These are phyloP conservation scores for Trichoderma sp. DNA, from an alignment of 2,329 filamentous ascomycete species.

Conservation along the genomic window DNA sequence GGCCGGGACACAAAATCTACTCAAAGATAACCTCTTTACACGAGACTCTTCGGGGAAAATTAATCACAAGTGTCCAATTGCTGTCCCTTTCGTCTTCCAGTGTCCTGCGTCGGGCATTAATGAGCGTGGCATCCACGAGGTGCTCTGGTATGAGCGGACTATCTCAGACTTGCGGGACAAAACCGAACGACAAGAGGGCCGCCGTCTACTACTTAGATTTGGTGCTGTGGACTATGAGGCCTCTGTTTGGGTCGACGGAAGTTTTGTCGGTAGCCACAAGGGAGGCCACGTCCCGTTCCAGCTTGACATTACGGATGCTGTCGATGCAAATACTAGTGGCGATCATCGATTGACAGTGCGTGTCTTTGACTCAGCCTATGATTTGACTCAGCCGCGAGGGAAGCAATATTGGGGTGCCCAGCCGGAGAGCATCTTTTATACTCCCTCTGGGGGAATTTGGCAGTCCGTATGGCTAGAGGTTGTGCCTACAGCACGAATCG, in stretches of 20 bases:
- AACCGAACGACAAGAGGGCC: slow-evolving; percentile 39
- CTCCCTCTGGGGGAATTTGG: slow-evolving; percentile 57
- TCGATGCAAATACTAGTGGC: slow-evolving; percentile 29
- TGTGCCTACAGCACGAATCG: slow-evolving; percentile 52
- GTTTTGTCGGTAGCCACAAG: slow-evolving; percentile 52
- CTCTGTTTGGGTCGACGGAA: slow-evolving; percentile 55
- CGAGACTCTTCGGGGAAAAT: slow-evolving; percentile 24
- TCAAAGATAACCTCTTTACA: slow-evolving; percentile 44
- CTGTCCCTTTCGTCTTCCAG: slow-evolving; percentile 66
- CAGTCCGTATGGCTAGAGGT: slow-evolving; percentile 57
- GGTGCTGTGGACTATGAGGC: slow-evolving; percentile 63
- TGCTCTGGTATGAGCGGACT: slow-evolving; percentile 63
- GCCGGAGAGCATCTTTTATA: slow-evolving; percentile 61
- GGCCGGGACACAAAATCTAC: slow-evolving; percentile 47
- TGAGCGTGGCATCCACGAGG: slow-evolving; percentile 61
- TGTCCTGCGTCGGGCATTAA: slow-evolving; percentile 61
- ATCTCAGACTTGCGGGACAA: slow-evolving; percentile 49
- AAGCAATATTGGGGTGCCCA: slow-evolving; percentile 66
- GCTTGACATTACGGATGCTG: slow-evolving; percentile 55
- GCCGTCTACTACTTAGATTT: slow-evolving; percentile 52
- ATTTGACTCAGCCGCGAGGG: slow-evolving; percentile 63
- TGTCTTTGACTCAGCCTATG: slow-evolving; percentile 62
- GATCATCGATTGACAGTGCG: slow-evolving; percentile 51
- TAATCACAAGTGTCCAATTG: slow-evolving; percentile 51
- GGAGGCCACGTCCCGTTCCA: slow-evolving; percentile 60